Conservation (phyloP, 306 rosid genomes). For the Oxytropis ochrocephala region DNA sequence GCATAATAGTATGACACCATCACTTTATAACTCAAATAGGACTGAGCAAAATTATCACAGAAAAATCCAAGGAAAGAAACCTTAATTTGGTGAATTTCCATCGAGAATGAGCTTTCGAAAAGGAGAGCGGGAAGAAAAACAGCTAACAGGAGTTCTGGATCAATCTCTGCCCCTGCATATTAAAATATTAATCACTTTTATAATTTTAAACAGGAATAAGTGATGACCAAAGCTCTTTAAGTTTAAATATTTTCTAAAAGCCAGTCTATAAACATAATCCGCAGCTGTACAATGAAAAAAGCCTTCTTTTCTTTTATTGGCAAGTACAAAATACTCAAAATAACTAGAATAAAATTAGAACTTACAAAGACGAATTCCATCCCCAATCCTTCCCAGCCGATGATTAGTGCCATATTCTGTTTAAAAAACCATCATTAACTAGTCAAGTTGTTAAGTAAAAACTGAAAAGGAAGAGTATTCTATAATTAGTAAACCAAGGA, state of each 20-base stretch:
- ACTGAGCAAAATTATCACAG: background rate
- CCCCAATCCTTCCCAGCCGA: constrained; percentile 76
- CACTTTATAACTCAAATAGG: constrained; percentile 7
- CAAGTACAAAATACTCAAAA: background rate
- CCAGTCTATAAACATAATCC: background rate
- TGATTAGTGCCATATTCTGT: constrained; percentile 83
- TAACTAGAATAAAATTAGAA: constrained; percentile 8
- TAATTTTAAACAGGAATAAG: constrained; percentile 1
- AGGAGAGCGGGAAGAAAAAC: constrained; percentile 97
- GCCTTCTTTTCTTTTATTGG: background rate
- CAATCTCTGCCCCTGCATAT: constrained; percentile 73
- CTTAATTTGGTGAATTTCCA: constrained; percentile 98
- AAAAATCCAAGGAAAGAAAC: constrained; percentile 29
- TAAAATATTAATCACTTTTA: constrained; percentile 17
- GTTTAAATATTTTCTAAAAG: background rate
- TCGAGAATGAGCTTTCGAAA: constrained; percentile 86
- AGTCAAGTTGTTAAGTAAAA: constrained; percentile 14
- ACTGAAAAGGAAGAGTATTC: constrained; percentile 1
- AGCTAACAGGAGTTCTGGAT: constrained; percentile 86
- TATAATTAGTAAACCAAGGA: background rate
- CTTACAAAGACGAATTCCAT: constrained; percentile 95
- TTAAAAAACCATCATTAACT: constrained; percentile 15
- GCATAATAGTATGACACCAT: background rate
- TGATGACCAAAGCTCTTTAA: constrained; percentile 12
- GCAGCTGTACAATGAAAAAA: background rate